Conservation (phyloP, 2,329 filamentous ascomycete genomes). For the Nectriaceae sp. region DNA sequence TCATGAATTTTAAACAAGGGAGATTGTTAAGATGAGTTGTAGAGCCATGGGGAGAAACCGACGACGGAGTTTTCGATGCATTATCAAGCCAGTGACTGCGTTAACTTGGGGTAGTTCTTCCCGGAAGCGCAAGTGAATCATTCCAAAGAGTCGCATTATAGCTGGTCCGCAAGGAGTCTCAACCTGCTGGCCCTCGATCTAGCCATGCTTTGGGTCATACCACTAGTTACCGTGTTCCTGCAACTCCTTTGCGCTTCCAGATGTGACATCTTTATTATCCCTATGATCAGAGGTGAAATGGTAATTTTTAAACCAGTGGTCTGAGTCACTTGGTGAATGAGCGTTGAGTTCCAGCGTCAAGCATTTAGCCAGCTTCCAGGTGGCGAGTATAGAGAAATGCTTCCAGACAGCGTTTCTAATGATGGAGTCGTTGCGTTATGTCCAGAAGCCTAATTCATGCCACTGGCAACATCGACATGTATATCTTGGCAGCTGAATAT, state of each 20-base stretch:
- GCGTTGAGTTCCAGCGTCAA: conserved; percentile 11
- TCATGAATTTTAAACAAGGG: conserved; percentile 11
- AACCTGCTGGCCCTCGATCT: conserved; percentile 12
- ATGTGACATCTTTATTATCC: conserved; percentile 1
- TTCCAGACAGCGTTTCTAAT: conserved; percentile 21
- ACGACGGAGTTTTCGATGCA: conserved; percentile 14
- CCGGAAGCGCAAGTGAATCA: conserved; percentile 2
- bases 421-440: conserved; percentile 11
- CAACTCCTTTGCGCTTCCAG: conserved; percentile 1
- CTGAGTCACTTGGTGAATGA: conserved; percentile 15
- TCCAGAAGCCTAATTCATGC: conserved; percentile 1
- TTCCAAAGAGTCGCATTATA: conserved; percentile 6
- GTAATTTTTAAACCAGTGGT: conserved; percentile 15
- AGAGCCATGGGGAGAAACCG: conserved; percentile 5
- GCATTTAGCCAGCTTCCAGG: conserved; percentile 23
- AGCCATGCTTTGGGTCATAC: conserved; percentile 17
- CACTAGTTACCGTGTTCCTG: conserved; percentile 3
- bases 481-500: conserved; percentile 18
- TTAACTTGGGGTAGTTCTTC: conserved; percentile 8
- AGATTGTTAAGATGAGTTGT: conserved; percentile 7
- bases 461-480: conserved; percentile 12
- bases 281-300: conserved; percentile 3
- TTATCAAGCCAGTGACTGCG: conserved; percentile 11
- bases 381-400: conserved; percentile 31
- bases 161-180: conserved; percentile 3